Percentiles rank a stretch among this genome's conserved stretches.
phyloP scores from a whole-genome alignment of 768 basidiomycete genomes.

The Tricholoma sp. region DNA sequence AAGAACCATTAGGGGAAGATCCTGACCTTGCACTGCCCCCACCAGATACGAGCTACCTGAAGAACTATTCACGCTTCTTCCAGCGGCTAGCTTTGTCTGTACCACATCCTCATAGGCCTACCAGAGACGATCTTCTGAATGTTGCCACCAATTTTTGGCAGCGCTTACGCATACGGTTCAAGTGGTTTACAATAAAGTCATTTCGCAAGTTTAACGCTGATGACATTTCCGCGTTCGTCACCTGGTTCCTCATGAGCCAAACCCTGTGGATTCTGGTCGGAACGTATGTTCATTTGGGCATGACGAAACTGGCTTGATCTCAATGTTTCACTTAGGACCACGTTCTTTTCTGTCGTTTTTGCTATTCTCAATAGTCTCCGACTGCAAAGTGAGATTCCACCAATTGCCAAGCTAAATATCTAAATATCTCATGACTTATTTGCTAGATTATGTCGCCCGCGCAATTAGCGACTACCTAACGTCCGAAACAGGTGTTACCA shows the following conservation, averaged over 20 bases:
- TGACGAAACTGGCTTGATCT: background rate
- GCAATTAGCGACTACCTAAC: conserved; percentile 92
- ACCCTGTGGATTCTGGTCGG: conserved; percentile 94
- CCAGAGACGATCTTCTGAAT: conserved; percentile 83
- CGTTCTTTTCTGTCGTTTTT: conserved; percentile 92
- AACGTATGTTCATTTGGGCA: conserved; percentile 54
- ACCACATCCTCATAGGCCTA: conserved; percentile 74
- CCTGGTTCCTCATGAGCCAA: conserved; percentile 95
- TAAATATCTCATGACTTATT: conserved; percentile 2
- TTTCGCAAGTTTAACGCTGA: conserved; percentile 95
- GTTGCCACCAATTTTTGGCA: conserved; percentile 91
- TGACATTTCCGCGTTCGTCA: conserved; percentile 93
- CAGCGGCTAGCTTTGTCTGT: conserved; percentile 72
- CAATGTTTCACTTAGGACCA: conserved; percentile 53
- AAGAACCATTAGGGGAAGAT: conserved; percentile 4
- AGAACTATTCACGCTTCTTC: conserved; percentile 79
- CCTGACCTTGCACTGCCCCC: background rate
- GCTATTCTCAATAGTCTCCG: conserved; percentile 83
- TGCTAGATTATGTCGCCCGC: conserved; percentile 74
- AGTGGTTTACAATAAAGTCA: conserved; percentile 94
- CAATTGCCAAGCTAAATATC: background rate
- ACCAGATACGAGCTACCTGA: conserved; percentile 29
- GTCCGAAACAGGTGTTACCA: conserved; percentile 85
- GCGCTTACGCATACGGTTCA: conserved; percentile 84
- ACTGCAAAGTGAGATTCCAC: conserved; percentile 58